phyloP scores from a whole-genome alignment of 768 basidiomycete species.

The Cystobasidium onofrii region DNA sequence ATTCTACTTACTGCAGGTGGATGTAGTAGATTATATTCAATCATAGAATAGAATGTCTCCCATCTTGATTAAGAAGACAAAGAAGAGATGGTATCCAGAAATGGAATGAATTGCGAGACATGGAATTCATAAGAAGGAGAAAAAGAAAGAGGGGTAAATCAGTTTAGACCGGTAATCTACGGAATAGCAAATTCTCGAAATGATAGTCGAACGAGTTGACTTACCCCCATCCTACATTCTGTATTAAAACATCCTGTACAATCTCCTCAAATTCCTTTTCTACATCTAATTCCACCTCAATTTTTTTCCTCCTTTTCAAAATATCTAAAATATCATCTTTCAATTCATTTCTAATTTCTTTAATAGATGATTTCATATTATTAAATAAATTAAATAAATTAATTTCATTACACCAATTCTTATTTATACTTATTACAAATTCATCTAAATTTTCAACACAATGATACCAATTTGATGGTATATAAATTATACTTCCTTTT shows the following conservation, averaged over 20 bases:
- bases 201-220: background rate
- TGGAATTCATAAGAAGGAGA: background rate
- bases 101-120: background rate
- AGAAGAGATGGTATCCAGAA: background rate
- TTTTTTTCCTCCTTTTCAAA: conserved; percentile 1
- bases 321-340: conserved; percentile 35
- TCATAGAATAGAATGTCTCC: background rate
- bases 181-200: too few species aligned
- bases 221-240: conserved; percentile 39
- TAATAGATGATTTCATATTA: conserved; percentile 30
- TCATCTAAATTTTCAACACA: conserved; percentile 29
- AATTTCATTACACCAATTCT: conserved; percentile 39
- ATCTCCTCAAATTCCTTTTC: conserved; percentile 33
- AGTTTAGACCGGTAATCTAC: too few species aligned
- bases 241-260: conserved; percentile 34
- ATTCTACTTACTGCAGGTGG: background rate
- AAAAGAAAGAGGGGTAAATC: background rate
- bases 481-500: background rate
- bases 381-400: conserved; percentile 31
- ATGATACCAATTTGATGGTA: conserved; percentile 38
- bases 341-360: conserved; percentile 27
- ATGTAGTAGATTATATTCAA: background rate
- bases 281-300: background rate
- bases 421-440: conserved; percentile 38
- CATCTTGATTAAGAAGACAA: conserved; percentile 1